Percentiles rank a stretch among this genome's conserved stretches.
Conservation (phyloP, 768 basidiomycete genomes). For the Xanthoconium purpureum region DNA sequence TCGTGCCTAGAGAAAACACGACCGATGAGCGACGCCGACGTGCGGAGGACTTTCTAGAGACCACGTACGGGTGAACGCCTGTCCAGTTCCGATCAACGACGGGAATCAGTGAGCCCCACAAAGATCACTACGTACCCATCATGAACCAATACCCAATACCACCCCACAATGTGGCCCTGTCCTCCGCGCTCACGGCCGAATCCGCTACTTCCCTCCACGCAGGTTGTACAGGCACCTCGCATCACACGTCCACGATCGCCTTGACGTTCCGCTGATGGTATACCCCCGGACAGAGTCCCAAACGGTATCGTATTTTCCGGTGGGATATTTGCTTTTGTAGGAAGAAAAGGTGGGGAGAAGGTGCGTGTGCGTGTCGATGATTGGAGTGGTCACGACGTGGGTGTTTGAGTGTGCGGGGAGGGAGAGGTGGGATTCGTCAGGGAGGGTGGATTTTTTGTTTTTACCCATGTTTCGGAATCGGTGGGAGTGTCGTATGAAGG, state of each 20-base stretch:
- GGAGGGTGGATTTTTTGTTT: constrained; percentile 32
- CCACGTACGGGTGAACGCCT: too few species aligned
- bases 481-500: too few species aligned
- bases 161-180: constrained; percentile 54
- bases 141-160: constrained; percentile 80
- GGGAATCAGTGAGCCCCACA: too few species aligned
- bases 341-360: constrained; percentile 65
- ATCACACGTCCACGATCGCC: constrained; percentile 84
- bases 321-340: constrained; percentile 60
- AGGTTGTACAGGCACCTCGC: constrained; percentile 67
- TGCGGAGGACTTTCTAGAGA: too few species aligned
- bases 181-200: constrained; percentile 52
- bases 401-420: constrained; percentile 29
- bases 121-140: constrained; percentile 58
- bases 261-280: constrained; percentile 57
- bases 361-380: constrained; percentile 86
- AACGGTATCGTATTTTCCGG: too few species aligned
- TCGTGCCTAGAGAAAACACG: constrained; percentile 36
- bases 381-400: constrained; percentile 29
- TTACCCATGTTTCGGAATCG: constrained; percentile 32
- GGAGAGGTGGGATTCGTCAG: constrained; percentile 34
- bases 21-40: constrained; percentile 46
- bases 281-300: constrained; percentile 62
- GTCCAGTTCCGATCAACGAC: too few species aligned
- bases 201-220: constrained; percentile 73